Conservation (phyloP, 140 eudicot genomes). For the Erigeron philadelphicus region DNA sequence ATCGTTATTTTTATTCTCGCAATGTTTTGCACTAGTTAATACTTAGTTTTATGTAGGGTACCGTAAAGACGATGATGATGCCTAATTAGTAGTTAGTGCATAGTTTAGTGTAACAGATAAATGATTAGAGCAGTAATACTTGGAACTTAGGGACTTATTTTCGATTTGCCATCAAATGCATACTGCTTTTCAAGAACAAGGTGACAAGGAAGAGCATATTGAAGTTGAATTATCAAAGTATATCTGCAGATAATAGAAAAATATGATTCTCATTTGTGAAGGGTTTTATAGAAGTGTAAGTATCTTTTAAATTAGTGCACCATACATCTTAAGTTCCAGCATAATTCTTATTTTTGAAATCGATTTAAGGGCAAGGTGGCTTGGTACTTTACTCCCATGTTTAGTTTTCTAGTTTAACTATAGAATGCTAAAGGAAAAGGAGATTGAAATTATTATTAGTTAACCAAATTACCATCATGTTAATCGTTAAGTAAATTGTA, state of each 20-base stretch:
- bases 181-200: too few relatives aligned
- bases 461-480: not conserved
- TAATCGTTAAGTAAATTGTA: not conserved
- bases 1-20: not conserved
- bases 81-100: not conserved
- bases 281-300: too few relatives aligned
- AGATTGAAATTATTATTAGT: not conserved
- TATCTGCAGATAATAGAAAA: not conserved
- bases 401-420: too few relatives aligned
- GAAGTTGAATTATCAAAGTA: not conserved
- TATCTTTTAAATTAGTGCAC: too few relatives aligned
- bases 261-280: too few relatives aligned
- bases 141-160: not conserved
- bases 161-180: not conserved
- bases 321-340: too few relatives aligned
- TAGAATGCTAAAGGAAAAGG: too few relatives aligned
- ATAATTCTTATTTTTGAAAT: too few relatives aligned
- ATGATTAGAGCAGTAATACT: not conserved
- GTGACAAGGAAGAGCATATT: too few relatives aligned
- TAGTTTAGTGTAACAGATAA: not conserved
- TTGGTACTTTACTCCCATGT: too few relatives aligned
- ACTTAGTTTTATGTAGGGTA: not conserved
- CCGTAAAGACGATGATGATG: not conserved
- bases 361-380: too few relatives aligned
- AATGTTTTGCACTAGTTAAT: constrained; percentile 13